Evolutionary conservation across 148 eudicot species (phyloP).

Genomic region (Rhododendron molle): DNA sequence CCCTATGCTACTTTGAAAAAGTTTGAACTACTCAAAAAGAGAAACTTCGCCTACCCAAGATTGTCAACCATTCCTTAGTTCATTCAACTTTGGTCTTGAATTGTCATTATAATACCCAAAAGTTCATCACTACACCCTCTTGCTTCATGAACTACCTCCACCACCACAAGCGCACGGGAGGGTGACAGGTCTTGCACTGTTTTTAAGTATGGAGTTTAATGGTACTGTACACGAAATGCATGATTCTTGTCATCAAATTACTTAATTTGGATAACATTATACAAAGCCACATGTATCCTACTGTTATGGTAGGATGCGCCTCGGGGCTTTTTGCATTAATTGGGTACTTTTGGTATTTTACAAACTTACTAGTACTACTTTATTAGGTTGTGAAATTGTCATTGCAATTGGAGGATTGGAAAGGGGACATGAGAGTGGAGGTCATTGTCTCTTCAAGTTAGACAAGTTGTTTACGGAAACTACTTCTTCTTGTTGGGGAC

Average conservation of each 20-base stretch:
- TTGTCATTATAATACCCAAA: slow-evolving; percentile 2
- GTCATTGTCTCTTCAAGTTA: slow-evolving; percentile 6
- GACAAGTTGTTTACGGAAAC: slow-evolving; percentile 6
- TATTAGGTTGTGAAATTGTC: background rate
- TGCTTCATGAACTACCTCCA: background rate
- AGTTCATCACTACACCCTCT: background rate
- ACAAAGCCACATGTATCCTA: background rate
- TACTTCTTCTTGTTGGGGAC: background rate
- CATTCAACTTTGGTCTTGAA: background rate
- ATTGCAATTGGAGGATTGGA: background rate
- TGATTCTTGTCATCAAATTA: background rate
- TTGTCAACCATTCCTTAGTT: background rate
- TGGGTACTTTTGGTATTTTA: background rate
- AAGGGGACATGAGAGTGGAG: background rate
- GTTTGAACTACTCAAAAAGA: background rate
- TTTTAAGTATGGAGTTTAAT: background rate
- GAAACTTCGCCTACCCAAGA: background rate
- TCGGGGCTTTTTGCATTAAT: background rate
- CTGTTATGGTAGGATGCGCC: background rate
- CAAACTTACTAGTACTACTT: background rate
- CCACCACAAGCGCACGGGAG: background rate
- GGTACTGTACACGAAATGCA: background rate
- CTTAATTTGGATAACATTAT: background rate
- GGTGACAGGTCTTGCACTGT: background rate
- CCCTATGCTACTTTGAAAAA: background rate